Percentiles rank a stretch among this genome's conserved stretches.
These are phyloP conservation scores for Cyberlindnera nakhonratchasimensis DNA, from an alignment of 805 yeast genomes.

Conservation along the genomic window DNA sequence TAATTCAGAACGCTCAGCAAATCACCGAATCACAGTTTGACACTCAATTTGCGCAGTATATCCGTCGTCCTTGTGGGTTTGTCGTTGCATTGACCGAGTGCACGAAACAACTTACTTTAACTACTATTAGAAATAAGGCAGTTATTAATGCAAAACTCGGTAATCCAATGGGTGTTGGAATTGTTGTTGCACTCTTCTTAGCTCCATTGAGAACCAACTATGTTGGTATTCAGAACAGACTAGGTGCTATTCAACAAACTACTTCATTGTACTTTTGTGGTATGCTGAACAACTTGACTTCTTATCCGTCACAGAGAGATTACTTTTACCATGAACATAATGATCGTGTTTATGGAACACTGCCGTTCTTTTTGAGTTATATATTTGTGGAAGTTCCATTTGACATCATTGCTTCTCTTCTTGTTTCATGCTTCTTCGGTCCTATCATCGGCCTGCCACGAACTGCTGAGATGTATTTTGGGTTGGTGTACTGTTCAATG, in stretches of 20 bases:
- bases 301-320: constrained; percentile 72
- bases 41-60: constrained; percentile 11
- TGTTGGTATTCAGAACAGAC: constrained; percentile 57
- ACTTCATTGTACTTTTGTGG: constrained; percentile 76
- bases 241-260: constrained; percentile 75
- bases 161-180: constrained; percentile 64
- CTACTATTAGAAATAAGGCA: constrained; percentile 47
- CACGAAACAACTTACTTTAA: constrained; percentile 19
- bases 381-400: constrained; percentile 61
- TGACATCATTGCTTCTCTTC: constrained; percentile 54
- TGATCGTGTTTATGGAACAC: constrained; percentile 67
- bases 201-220: constrained; percentile 48
- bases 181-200: constrained; percentile 66
- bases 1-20: background rate
- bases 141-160: constrained; percentile 59
- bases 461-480: constrained; percentile 62
- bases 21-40: constrained; percentile 18
- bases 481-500: constrained; percentile 51
- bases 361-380: constrained; percentile 64
- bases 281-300: constrained; percentile 70
- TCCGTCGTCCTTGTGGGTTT: constrained; percentile 20
- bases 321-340: constrained; percentile 76
- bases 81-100: constrained; percentile 22
- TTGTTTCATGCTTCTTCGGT: constrained; percentile 61
- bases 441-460: constrained; percentile 73